phyloP scores from a whole-genome alignment of 2,329 filamentous ascomycete genomes.

The Xylariomycetidae sp. region DNA sequence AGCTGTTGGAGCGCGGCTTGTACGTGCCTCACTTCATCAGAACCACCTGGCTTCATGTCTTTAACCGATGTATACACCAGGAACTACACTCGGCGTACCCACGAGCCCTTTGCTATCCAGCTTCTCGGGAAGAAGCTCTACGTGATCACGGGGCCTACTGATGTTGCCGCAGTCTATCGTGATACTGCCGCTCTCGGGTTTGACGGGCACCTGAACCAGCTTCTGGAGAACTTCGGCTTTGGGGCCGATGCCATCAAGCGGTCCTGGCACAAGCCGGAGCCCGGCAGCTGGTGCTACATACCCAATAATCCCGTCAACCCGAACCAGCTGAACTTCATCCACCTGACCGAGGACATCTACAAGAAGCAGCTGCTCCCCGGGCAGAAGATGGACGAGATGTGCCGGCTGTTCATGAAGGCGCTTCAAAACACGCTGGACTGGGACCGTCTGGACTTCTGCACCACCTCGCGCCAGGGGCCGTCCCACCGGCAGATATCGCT shows the following conservation, averaged over 20 bases:
- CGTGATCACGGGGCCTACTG: too few species aligned
- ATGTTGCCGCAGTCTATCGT: too few species aligned
- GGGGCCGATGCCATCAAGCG: neutral
- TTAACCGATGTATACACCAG: too few species aligned
- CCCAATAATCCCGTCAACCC: slow-evolving; percentile 7
- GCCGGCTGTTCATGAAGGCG: slow-evolving; percentile 1
- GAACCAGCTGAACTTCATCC: slow-evolving; percentile 4
- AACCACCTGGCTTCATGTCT: too few species aligned
- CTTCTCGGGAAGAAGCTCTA: too few species aligned
- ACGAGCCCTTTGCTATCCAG: too few species aligned
- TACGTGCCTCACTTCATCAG: too few species aligned
- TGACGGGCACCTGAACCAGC: slow-evolving; percentile 2
- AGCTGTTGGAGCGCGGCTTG: too few species aligned
- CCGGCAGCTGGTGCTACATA: slow-evolving; percentile 8
- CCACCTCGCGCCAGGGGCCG: slow-evolving; percentile 1
- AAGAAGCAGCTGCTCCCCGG: slow-evolving; percentile 7
- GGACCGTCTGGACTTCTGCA: neutral
- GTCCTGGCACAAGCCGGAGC: slow-evolving; percentile 7
- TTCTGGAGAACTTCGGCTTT: slow-evolving; percentile 1
- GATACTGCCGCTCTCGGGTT: too few species aligned
- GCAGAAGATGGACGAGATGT: slow-evolving; percentile 2
- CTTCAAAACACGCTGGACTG: too few species aligned
- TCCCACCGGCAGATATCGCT: too few species aligned
- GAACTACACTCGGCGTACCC: too few species aligned
- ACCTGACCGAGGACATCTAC: slow-evolving; percentile 6